Conservation (phyloP, 345 rosid species). For the Murraya paniculata region DNA sequence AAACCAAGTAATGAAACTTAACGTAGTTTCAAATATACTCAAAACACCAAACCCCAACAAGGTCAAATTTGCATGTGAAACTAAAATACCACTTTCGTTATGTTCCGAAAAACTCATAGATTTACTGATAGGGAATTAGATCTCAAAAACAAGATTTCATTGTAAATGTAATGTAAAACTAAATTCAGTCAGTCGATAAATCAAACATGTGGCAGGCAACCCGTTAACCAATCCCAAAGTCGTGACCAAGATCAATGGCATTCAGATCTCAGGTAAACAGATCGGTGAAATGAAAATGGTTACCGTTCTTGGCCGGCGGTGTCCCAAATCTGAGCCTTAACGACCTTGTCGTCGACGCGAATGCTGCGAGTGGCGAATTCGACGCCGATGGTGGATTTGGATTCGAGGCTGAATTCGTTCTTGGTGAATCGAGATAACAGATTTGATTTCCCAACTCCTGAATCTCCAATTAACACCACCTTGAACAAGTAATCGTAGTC, state of each 20-base stretch:
- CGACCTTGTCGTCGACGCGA: slow-evolving; percentile 38
- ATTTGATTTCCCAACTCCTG: slow-evolving; percentile 42
- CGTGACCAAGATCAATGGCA: not conserved
- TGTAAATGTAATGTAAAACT: not conserved
- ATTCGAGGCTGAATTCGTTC: slow-evolving; percentile 41
- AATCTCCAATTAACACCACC: slow-evolving; percentile 39
- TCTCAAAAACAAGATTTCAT: not conserved
- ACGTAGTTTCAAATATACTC: not conserved
- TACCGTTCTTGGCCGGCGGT: slow-evolving; percentile 42
- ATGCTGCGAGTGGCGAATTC: slow-evolving; percentile 45
- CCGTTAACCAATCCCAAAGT: not conserved
- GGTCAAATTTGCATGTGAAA: not conserved
- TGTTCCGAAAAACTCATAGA: not conserved
- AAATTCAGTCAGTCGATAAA: not conserved
- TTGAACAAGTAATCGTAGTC: slow-evolving; percentile 43
- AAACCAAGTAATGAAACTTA: not conserved
- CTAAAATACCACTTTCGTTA: not conserved
- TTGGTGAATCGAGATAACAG: slow-evolving; percentile 34
- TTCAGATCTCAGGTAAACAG: slow-evolving; percentile 3
- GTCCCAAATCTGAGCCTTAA: slow-evolving; percentile 49
- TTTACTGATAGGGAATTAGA: not conserved
- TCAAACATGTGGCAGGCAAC: not conserved
- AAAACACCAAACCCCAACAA: not conserved
- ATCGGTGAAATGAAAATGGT: not conserved
- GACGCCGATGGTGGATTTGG: slow-evolving; percentile 43